Percentiles rank a stretch among this genome's conserved stretches.
Evolutionary conservation across 441 rosid genomes (phyloP).

Genomic region (Adansonia gregorii): DNA sequence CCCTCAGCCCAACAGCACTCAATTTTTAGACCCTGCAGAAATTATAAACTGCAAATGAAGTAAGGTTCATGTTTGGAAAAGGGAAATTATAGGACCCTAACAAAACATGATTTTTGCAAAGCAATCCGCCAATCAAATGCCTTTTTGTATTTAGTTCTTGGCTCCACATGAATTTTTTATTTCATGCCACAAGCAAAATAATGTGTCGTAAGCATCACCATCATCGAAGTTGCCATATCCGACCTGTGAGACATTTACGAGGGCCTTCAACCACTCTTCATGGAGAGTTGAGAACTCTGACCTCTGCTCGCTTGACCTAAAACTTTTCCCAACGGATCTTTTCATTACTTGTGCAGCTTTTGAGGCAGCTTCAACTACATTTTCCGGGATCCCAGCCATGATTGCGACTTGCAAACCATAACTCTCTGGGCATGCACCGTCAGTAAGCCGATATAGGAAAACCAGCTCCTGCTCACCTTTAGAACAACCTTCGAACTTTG

Average conservation of each 20-base stretch:
- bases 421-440: slow-evolving; percentile 96
- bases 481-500: slow-evolving; percentile 39
- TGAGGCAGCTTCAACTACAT: slow-evolving; percentile 72
- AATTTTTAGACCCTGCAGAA: neutral
- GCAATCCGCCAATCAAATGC: neutral
- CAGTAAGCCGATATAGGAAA: slow-evolving; percentile 76
- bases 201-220: slow-evolving; percentile 67
- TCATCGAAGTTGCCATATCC: slow-evolving; percentile 35
- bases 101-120: neutral
- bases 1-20: too few species aligned
- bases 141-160: neutral
- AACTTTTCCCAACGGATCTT: slow-evolving; percentile 65
- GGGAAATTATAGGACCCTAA: neutral
- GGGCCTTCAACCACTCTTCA: slow-evolving; percentile 77
- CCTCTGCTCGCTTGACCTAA: slow-evolving; percentile 78
- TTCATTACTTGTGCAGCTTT: slow-evolving; percentile 68
- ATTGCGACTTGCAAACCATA: slow-evolving; percentile 89
- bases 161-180: slow-evolving; percentile 45
- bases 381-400: slow-evolving; percentile 93
- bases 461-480: slow-evolving; percentile 57
- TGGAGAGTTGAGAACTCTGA: slow-evolving; percentile 88
- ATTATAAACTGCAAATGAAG: neutral
- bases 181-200: slow-evolving; percentile 92
- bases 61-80: neutral
- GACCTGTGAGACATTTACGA: slow-evolving; percentile 43